These are phyloP conservation scores for Arctium minus DNA, from an alignment of 129 eudicot genomes.

Conservation along the genomic window DNA sequence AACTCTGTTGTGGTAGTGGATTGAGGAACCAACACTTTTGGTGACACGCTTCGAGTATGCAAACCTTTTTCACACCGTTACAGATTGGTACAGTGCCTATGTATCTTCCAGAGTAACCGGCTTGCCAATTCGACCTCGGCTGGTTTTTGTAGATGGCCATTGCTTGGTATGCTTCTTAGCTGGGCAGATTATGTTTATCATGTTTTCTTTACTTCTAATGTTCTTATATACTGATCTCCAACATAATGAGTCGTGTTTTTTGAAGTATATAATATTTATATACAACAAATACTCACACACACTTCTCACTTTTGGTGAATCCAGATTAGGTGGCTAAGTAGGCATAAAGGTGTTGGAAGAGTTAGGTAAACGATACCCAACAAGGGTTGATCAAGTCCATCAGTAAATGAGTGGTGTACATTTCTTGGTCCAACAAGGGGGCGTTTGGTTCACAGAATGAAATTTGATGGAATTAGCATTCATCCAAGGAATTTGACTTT, in stretches of 20 bases:
- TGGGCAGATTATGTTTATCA: background rate
- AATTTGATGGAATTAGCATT: too few species aligned
- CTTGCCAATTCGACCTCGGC: constrained; percentile 74
- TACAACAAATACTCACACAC: background rate
- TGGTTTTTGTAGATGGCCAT: constrained; percentile 59
- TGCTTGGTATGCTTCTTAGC: constrained; percentile 50
- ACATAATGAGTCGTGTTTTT: background rate
- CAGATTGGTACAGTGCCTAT: constrained; percentile 96
- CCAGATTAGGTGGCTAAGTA: too few species aligned
- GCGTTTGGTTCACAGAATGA: too few species aligned
- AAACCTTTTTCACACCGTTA: constrained; percentile 84
- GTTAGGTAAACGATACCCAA: too few species aligned
- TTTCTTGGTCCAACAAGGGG: too few species aligned
- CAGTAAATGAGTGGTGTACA: too few species aligned
- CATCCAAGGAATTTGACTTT: too few species aligned
- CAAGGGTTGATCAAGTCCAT: too few species aligned
- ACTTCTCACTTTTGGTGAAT: too few species aligned
- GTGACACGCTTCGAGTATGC: constrained; percentile 96
- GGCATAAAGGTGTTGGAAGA: too few species aligned
- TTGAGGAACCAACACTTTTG: constrained; percentile 92
- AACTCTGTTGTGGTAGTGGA: constrained; percentile 63
- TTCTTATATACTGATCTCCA: background rate
- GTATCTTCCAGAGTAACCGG: constrained; percentile 76
- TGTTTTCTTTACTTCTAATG: background rate
- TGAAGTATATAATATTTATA: background rate